These are phyloP conservation scores for Talaromyces albobiverticillius DNA, from an alignment of 2,329 filamentous ascomycete genomes.

Conservation along the genomic window DNA sequence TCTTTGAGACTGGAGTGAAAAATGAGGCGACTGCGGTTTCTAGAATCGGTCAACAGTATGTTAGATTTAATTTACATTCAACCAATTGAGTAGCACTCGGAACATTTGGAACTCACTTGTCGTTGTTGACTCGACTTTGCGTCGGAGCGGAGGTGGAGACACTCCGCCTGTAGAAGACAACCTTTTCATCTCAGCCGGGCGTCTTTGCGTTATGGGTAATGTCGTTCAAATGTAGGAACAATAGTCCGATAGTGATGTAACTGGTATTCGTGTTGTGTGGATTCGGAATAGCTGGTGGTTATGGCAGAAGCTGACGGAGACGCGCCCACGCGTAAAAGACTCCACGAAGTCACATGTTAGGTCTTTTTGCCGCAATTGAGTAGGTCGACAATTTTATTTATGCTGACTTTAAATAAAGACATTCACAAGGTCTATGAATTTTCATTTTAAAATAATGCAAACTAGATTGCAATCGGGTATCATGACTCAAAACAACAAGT, in stretches of 20 bases:
- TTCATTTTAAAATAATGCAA: not conserved
- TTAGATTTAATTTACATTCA: not conserved
- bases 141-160: conserved; percentile 57
- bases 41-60: conserved; percentile 16
- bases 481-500: conserved; percentile 15
- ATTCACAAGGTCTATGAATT: not conserved
- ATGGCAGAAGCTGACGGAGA: not conserved
- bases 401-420: not conserved
- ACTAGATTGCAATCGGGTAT: conserved; percentile 11
- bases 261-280: not conserved
- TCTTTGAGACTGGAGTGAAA: conserved; percentile 84
- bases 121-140: conserved; percentile 53
- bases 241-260: not conserved
- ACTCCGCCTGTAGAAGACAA: conserved; percentile 41
- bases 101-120: conserved; percentile 46
- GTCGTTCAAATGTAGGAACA: no score
- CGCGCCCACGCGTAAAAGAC: conserved; percentile 16
- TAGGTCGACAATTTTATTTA: not conserved
- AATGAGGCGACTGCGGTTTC: conserved; percentile 69
- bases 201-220: not conserved
- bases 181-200: conserved; percentile 30
- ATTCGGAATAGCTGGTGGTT: not conserved
- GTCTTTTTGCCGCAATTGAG: not conserved
- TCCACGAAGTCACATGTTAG: conserved; percentile 40
- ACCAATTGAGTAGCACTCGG: not conserved